Percentiles rank a stretch among this genome's conserved stretches.
phyloP scores from a whole-genome alignment of 257 asterid species.

The Nicotiana knightiana region DNA sequence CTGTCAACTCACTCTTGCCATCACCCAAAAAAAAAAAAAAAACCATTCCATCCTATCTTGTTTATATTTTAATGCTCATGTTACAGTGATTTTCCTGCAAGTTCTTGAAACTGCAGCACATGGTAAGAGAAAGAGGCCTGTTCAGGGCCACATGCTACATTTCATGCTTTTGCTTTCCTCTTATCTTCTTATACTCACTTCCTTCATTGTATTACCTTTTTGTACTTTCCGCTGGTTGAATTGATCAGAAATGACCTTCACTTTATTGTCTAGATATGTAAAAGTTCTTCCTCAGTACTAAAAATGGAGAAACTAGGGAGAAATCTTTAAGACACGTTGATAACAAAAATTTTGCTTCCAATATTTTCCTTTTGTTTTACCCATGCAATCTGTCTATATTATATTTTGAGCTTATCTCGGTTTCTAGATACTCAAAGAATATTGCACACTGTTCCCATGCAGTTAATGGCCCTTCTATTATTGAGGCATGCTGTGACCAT shows the following conservation, averaged over 20 bases:
- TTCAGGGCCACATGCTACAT: not conserved
- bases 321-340: not conserved
- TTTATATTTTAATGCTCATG: not conserved
- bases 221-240: not conserved
- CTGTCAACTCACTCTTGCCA: not conserved
- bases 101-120: not conserved
- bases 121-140: not conserved
- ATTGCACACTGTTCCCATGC: not conserved
- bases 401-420: not conserved
- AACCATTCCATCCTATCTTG: not conserved
- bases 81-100: not conserved
- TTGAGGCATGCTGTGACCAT: conserved; percentile 43
- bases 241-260: not conserved
- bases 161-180: not conserved
- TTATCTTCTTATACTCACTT: not conserved
- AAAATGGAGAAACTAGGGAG: not conserved
- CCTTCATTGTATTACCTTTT: not conserved
- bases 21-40: not conserved
- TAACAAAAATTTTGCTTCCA: not conserved
- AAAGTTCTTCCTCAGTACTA: not conserved
- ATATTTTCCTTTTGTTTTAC: not conserved
- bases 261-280: not conserved
- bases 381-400: not conserved
- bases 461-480: conserved; percentile 48
- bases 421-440: conserved; percentile 1